Percentiles rank a stretch among this genome's conserved stretches.
Conservation (phyloP, 108 stramenopile species). For the Nitzschia sp. region DNA sequence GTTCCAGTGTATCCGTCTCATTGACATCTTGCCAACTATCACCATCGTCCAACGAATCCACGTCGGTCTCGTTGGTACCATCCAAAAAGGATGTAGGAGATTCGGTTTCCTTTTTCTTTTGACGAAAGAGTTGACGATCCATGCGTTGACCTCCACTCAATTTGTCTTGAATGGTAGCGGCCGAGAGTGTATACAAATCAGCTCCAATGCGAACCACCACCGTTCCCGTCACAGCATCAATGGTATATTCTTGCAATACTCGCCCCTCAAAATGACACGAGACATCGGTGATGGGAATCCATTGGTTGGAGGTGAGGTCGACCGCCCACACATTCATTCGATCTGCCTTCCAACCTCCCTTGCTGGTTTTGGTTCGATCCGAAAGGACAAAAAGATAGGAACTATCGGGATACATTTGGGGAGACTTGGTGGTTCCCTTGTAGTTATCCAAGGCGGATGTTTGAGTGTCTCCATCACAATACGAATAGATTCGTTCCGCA, state of each 20-base stretch:
- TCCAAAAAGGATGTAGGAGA: neutral
- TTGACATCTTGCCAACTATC: neutral
- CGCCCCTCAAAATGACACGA: conserved; percentile 61
- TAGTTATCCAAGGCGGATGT: conserved; percentile 38
- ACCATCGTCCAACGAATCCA: neutral
- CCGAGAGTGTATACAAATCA: conserved; percentile 53
- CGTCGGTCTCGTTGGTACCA: neutral
- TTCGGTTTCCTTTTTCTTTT: neutral
- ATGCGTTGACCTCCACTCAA: neutral
- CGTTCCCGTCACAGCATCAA: conserved; percentile 45
- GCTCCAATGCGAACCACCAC: conserved; percentile 65
- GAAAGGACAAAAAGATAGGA: conserved; percentile 59
- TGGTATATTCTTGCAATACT: conserved; percentile 51
- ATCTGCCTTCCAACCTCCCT: conserved; percentile 40
- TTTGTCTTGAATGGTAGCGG: conserved; percentile 22
- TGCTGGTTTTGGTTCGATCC: conserved; percentile 37
- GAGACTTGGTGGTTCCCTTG: conserved; percentile 63
- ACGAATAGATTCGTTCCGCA: conserved; percentile 63
- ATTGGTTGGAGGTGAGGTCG: conserved; percentile 23
- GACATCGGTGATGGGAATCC: conserved; percentile 52
- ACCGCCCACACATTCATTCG: conserved; percentile 72
- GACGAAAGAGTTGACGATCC: neutral
- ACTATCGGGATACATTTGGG: conserved; percentile 34
- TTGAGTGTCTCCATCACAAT: conserved; percentile 45
- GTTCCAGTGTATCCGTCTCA: neutral